Percentiles rank a stretch among this genome's conserved stretches.
phyloP scores from a whole-genome alignment of 2,329 filamentous ascomycete genomes.

The Graphiopsis chlorocephala region DNA sequence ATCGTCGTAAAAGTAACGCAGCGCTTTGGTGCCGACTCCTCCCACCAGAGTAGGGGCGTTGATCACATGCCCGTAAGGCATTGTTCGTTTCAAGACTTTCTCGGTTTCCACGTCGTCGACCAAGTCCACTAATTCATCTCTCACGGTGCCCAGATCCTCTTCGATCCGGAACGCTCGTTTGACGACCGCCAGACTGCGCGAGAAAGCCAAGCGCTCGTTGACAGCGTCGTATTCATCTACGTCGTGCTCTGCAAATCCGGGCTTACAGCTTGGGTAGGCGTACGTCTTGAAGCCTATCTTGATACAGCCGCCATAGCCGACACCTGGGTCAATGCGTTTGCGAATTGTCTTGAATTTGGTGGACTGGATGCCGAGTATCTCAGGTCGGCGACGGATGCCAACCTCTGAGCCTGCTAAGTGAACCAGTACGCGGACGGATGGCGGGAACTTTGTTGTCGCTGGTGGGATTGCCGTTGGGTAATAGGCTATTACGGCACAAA shows the following conservation, averaged over 20 bases:
- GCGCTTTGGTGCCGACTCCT: conserved; percentile 42
- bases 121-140: conserved; percentile 36
- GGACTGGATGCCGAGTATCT: conserved; percentile 51
- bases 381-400: conserved; percentile 49
- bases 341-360: conserved; percentile 49
- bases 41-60: conserved; percentile 48
- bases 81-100: conserved; percentile 37
- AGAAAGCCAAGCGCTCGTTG: conserved; percentile 65
- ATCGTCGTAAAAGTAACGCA: conserved; percentile 53
- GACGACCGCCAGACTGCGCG: conserved; percentile 59
- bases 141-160: conserved; percentile 44
- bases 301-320: conserved; percentile 49
- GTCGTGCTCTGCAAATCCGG: conserved; percentile 70
- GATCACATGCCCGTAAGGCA: conserved; percentile 41
- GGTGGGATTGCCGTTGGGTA: conserved; percentile 60
- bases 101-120: conserved; percentile 19
- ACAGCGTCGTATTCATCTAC: conserved; percentile 65
- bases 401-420: conserved; percentile 55
- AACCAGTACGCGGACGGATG: conserved; percentile 50
- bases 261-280: conserved; percentile 54
- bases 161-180: conserved; percentile 58
- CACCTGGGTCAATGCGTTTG: conserved; percentile 50
- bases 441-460: conserved; percentile 43
- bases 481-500: conserved; percentile 61
- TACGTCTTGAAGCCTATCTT: conserved; percentile 49